Percentiles rank a stretch among this genome's conserved stretches.
Conservation (phyloP, 768 basidiomycete species). For the Naganishia antarctica region DNA sequence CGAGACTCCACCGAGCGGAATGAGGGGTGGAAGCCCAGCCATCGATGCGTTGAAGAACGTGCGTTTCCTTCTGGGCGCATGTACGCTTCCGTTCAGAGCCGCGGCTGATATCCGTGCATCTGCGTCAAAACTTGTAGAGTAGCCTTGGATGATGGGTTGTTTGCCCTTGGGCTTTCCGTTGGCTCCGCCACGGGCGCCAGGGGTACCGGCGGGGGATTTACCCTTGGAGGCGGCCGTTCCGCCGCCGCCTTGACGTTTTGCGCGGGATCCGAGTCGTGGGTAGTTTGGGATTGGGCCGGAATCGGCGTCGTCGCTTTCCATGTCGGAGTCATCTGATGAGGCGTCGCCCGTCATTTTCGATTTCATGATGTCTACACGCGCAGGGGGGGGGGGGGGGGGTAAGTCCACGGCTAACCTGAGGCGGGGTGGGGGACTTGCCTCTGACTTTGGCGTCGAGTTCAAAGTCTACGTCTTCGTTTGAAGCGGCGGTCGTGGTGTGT, state of each 20-base stretch:
- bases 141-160: conserved; percentile 9
- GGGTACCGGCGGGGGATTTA: conserved; percentile 2
- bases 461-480: conserved; percentile 49
- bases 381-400: too few species aligned
- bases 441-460: conserved; percentile 50
- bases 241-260: conserved; percentile 16
- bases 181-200: background rate
- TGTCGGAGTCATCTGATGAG: conserved; percentile 28
- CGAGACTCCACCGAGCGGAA: conserved; percentile 3
- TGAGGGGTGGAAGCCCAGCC: conserved; percentile 5
- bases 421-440: conserved; percentile 37
- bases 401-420: background rate
- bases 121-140: background rate
- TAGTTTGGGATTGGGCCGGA: conserved; percentile 14
- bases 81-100: background rate
- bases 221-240: conserved; percentile 13
- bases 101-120: background rate
- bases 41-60: conserved; percentile 11
- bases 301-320: conserved; percentile 25
- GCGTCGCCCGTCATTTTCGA: conserved; percentile 26
- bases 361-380: conserved; percentile 27
- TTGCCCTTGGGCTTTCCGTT: conserved; percentile 11
- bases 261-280: conserved; percentile 11
- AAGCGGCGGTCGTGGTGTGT: conserved; percentile 37
- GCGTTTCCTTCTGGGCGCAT: conserved; percentile 8